Evolutionary conservation across 108 stramenopile species (phyloP).

Genomic region (Skeletonema tropicum): DNA sequence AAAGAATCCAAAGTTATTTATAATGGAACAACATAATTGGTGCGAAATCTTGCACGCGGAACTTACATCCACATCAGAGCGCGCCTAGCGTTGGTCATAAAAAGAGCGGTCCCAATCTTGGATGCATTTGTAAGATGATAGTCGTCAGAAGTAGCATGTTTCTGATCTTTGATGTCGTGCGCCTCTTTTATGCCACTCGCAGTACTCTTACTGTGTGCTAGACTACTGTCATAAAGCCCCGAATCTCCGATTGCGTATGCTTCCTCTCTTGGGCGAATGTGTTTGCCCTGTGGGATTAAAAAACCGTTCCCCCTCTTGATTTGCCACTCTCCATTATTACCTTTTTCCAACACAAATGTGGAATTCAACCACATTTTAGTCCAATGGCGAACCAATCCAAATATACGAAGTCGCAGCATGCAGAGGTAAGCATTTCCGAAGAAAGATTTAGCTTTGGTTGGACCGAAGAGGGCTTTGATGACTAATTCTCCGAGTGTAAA

Average conservation of each 20-base stretch:
- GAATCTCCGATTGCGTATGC: constrained; percentile 27
- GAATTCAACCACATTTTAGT: constrained; percentile 76
- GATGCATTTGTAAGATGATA: constrained; percentile 75
- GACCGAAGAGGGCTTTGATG: constrained; percentile 35
- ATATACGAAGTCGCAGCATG: constrained; percentile 65
- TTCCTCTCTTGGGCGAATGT: constrained; percentile 19
- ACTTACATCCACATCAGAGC: constrained; percentile 63
- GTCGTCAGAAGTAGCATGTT: constrained; percentile 40
- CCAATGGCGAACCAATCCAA: constrained; percentile 85
- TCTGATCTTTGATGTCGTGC: constrained; percentile 12
- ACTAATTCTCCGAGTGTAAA: constrained; percentile 34
- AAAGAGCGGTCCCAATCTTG: constrained; percentile 85
- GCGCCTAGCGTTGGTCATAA: constrained; percentile 75
- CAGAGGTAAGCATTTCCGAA: constrained; percentile 54
- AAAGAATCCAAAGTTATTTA: constrained; percentile 3
- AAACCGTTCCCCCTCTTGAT: constrained; percentile 38
- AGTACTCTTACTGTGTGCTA: neutral
- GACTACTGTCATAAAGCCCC: neutral
- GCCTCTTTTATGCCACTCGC: neutral
- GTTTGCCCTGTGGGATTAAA: constrained; percentile 32
- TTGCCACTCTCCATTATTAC: constrained; percentile 42
- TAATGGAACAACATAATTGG: neutral
- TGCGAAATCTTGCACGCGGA: neutral
- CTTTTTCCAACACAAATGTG: constrained; percentile 49
- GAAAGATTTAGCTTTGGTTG: constrained; percentile 46